Percentiles rank a stretch among this genome's conserved stretches.
phyloP scores from a whole-genome alignment of 2,329 filamentous ascomycete species.

The Teratosphaeria zuluensis region DNA sequence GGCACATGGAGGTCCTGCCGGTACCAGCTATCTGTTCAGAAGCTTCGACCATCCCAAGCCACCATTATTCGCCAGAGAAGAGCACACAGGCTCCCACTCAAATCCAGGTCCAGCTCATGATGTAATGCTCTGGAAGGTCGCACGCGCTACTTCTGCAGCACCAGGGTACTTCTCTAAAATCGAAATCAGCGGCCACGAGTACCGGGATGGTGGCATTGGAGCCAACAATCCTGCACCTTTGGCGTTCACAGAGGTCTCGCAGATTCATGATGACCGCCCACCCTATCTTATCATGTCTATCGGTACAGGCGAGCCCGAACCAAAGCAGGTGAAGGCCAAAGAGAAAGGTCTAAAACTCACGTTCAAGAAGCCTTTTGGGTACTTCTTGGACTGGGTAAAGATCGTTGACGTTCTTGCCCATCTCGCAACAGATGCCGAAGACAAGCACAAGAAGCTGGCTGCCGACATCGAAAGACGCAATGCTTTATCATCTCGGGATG shows the following conservation, averaged over 20 bases:
- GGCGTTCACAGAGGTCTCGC: neutral
- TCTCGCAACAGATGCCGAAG: neutral
- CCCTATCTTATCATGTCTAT: neutral
- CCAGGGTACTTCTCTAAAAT: neutral
- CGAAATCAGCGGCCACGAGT: neutral
- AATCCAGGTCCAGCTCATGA: neutral
- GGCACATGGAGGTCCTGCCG: neutral
- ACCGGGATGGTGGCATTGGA: slow-evolving; percentile 1
- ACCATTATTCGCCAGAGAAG: neutral
- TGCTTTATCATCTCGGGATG: neutral
- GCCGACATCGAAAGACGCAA: neutral
- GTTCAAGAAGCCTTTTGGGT: neutral
- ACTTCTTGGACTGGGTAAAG: neutral
- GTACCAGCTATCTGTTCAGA: neutral
- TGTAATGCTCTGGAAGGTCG: neutral
- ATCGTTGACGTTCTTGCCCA: neutral
- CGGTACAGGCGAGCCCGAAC: neutral
- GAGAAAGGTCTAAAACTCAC: neutral
- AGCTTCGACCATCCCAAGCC: neutral
- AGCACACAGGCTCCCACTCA: neutral
- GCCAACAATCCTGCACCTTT: slow-evolving; percentile 1
- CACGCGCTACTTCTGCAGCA: slow-evolving; percentile 1
- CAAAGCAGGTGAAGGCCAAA: neutral
- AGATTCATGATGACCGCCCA: neutral
- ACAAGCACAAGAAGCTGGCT: neutral